Evolutionary conservation across 805 yeast species (phyloP).

Genomic region (Sugiyamaella marilandica): DNA sequence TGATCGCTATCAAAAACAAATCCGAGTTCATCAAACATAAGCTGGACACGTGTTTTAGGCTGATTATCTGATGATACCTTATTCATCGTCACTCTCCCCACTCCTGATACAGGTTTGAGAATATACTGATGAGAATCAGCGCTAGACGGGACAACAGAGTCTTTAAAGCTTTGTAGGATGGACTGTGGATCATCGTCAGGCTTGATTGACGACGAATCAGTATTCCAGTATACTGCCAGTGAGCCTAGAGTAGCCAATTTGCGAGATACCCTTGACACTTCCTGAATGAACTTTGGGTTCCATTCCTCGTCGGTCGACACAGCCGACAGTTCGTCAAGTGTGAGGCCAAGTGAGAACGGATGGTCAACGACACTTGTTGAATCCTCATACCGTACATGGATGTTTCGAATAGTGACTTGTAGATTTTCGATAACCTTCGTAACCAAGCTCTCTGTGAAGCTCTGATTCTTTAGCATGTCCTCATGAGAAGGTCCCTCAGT

Average conservation of each 20-base stretch:
- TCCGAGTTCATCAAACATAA: constrained; percentile 86
- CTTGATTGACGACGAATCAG: constrained; percentile 50
- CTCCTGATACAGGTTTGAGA: constrained; percentile 83
- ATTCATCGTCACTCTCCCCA: constrained; percentile 75
- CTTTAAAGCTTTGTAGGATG: constrained; percentile 38
- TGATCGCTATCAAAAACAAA: constrained; percentile 79
- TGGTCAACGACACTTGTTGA: constrained; percentile 53
- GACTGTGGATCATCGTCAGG: constrained; percentile 35
- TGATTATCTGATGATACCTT: constrained; percentile 52
- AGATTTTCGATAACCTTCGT: constrained; percentile 90
- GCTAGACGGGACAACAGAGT: constrained; percentile 16
- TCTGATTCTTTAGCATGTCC: constrained; percentile 53
- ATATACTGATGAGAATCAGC: constrained; percentile 36
- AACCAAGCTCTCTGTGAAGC: constrained; percentile 79
- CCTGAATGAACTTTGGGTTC: constrained; percentile 79
- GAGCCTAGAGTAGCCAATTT: constrained; percentile 73
- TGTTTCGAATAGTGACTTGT: constrained; percentile 84
- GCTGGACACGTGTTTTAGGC: constrained; percentile 60
- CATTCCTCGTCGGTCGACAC: constrained; percentile 82
- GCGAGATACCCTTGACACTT: constrained; percentile 59
- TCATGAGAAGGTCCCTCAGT: constrained; percentile 28
- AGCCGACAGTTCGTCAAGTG: constrained; percentile 83
- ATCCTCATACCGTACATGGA: constrained; percentile 92
- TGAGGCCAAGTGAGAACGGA: constrained; percentile 80
- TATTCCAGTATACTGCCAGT: constrained; percentile 79